A percentile compares a stretch with the other conserved stretches of the same genome.
Conservation (phyloP, 2,329 filamentous ascomycete genomes). For the Phyllosticta citribraziliensis region DNA sequence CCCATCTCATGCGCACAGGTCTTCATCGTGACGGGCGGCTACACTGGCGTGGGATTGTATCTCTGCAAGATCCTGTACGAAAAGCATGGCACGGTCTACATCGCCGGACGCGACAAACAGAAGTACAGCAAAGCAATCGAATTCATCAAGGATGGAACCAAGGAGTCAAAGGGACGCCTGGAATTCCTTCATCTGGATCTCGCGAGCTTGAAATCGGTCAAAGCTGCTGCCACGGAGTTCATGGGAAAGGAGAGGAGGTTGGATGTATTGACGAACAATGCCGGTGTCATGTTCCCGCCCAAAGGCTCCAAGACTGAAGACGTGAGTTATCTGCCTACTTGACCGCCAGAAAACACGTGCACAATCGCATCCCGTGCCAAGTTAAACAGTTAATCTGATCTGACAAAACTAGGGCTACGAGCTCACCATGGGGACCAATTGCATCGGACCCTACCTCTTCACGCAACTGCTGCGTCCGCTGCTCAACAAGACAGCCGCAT, state of each 20-base stretch:
- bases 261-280: conserved; percentile 33
- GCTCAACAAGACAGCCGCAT: conserved; percentile 22
- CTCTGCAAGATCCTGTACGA: conserved; percentile 45
- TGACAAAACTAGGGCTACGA: conserved; percentile 17
- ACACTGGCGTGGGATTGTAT: conserved; percentile 42
- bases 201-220: conserved; percentile 33
- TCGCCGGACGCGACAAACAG: conserved; percentile 39
- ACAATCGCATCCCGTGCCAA: background rate
- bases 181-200: conserved; percentile 29
- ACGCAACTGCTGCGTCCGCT: conserved; percentile 29
- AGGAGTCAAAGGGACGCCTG: conserved; percentile 9
- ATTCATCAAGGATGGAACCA: background rate
- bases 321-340: background rate
- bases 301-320: conserved; percentile 15
- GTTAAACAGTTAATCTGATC: background rate
- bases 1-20: conserved; percentile 22
- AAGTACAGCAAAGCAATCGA: conserved; percentile 33
- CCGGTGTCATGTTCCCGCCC: conserved; percentile 25
- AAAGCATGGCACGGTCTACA: conserved; percentile 45
- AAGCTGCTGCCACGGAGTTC: conserved; percentile 29
- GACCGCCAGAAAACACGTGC: background rate
- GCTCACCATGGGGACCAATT: conserved; percentile 31
- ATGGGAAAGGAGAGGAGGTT: conserved; percentile 28
- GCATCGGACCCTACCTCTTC: conserved; percentile 32
- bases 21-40: conserved; percentile 44